A percentile compares a stretch with the other conserved stretches of the same genome.
Evolutionary conservation across 1,139 yeast genomes (phyloP).

Genomic region (Lodderomyces parapsilosis): DNA sequence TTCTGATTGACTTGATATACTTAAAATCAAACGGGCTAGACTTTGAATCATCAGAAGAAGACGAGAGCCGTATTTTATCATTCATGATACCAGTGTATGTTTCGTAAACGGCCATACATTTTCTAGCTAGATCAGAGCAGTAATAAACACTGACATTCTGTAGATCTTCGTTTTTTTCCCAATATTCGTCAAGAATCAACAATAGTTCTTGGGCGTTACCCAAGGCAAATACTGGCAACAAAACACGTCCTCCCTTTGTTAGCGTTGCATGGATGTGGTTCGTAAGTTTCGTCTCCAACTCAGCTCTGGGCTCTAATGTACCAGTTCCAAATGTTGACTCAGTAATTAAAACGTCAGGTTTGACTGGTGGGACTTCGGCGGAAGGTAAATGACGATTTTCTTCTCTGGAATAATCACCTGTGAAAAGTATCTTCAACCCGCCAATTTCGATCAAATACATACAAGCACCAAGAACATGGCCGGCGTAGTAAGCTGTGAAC

Average conservation of each 20-base stretch:
- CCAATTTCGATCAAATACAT: constrained; percentile 96
- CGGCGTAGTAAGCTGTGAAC: constrained; percentile 98
- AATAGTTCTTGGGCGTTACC: constrained; percentile 96
- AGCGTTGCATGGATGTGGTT: constrained; percentile 81
- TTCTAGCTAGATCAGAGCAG: constrained; percentile 90
- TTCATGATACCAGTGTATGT: constrained; percentile 97
- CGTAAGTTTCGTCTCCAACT: constrained; percentile 79
- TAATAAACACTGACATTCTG: constrained; percentile 82
- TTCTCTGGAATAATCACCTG: constrained; percentile 96
- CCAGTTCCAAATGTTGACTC: constrained; percentile 99
- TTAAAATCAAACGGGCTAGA: constrained; percentile 87
- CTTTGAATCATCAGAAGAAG: constrained; percentile 31
- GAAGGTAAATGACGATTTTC: constrained; percentile 92
- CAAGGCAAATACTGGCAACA: constrained; percentile 91
- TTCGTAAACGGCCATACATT: constrained; percentile 96
- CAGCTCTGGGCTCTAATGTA: constrained; percentile 86
- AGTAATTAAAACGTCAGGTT: constrained; percentile 87
- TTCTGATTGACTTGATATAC: constrained; percentile 76
- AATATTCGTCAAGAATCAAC: constrained; percentile 88
- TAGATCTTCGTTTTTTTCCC: constrained; percentile 82
- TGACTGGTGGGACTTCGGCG: constrained; percentile 89
- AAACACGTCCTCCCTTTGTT: constrained; percentile 85
- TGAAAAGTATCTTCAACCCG: constrained; percentile 82
- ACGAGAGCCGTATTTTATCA: constrained; percentile 78
- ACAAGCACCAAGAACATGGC: constrained; percentile 98